Conservation (phyloP, 1,284 basidiomycete species). For the Violaceomyces palustris region DNA sequence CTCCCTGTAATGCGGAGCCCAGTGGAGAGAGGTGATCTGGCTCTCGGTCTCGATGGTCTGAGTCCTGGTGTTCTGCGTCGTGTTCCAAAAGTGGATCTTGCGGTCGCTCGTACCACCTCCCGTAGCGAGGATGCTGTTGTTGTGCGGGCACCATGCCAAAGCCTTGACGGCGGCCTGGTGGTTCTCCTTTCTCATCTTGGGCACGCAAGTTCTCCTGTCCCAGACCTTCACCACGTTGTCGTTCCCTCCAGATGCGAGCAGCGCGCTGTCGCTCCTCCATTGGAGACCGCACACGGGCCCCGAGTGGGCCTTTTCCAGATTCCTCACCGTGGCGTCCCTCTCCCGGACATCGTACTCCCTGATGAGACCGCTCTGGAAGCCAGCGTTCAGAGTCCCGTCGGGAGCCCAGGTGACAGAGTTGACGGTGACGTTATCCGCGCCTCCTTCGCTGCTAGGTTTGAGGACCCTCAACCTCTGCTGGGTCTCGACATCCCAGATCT, state of each 20-base stretch:
- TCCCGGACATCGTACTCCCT: slow-evolving; percentile 49
- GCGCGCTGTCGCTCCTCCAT: slow-evolving; percentile 57
- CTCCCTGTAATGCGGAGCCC: slow-evolving; percentile 83
- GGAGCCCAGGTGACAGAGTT: slow-evolving; percentile 46
- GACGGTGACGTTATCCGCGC: slow-evolving; percentile 38
- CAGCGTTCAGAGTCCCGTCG: slow-evolving; percentile 44
- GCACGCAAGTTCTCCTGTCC: slow-evolving; percentile 79
- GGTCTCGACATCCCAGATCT: slow-evolving; percentile 89
- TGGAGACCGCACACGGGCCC: slow-evolving; percentile 47
- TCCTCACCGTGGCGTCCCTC: slow-evolving; percentile 37
- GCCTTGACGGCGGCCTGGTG: slow-evolving; percentile 57
- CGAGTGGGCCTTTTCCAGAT: slow-evolving; percentile 43
- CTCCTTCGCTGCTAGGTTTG: slow-evolving; percentile 43
- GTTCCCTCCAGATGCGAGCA: slow-evolving; percentile 89
- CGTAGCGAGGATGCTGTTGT: slow-evolving; percentile 80
- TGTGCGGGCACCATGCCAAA: slow-evolving; percentile 96
- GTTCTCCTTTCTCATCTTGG: slow-evolving; percentile 79
- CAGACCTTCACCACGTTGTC: slow-evolving; percentile 95
- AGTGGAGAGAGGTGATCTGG: slow-evolving; percentile 88
- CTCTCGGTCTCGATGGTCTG: slow-evolving; percentile 55
- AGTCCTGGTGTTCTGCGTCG: slow-evolving; percentile 44
- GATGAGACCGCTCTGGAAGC: slow-evolving; percentile 47
- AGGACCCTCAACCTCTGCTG: slow-evolving; percentile 71
- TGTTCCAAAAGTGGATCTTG: slow-evolving; percentile 80
- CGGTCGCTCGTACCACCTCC: slow-evolving; percentile 94